These are phyloP conservation scores for Pseudoturritis turrita DNA, from an alignment of 345 rosid species.

Conservation along the genomic window DNA sequence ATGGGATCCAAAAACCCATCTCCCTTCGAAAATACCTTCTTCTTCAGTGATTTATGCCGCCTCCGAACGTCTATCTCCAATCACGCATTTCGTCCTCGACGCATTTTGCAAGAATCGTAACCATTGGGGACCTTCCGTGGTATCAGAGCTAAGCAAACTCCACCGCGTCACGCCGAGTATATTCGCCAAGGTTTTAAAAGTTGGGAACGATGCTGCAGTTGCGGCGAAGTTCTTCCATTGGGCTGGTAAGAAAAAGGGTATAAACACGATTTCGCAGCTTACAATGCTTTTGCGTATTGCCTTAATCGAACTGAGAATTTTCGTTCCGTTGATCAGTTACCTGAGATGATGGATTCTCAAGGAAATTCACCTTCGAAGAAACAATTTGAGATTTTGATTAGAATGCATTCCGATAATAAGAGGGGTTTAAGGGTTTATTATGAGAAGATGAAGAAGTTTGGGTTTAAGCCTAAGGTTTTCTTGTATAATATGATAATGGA, in stretches of 20 bases:
- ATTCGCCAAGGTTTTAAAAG: slow-evolving; percentile 75
- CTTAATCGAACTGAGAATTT: slow-evolving; percentile 52
- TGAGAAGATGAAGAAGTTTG: slow-evolving; percentile 86
- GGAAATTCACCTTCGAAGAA: slow-evolving; percentile 76
- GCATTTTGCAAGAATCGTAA: slow-evolving; percentile 54
- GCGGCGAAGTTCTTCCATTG: slow-evolving; percentile 91
- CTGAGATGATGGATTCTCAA: slow-evolving; percentile 81
- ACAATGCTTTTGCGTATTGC: slow-evolving; percentile 89
- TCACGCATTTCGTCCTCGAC: slow-evolving; percentile 76
- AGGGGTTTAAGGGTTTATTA: slow-evolving; percentile 82
- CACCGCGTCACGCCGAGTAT: slow-evolving; percentile 80
- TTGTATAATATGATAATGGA: slow-evolving; percentile 80
- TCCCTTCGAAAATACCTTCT: background rate
- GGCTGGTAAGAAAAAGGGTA: slow-evolving; percentile 92
- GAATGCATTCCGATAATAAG: slow-evolving; percentile 83
- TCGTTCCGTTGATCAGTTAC: slow-evolving; percentile 87
- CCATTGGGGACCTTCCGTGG: slow-evolving; percentile 65
- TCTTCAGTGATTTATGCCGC: slow-evolving; percentile 24
- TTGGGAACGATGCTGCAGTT: slow-evolving; percentile 44
- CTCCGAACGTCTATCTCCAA: slow-evolving; percentile 64
- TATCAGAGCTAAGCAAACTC: slow-evolving; percentile 69
- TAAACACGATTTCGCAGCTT: slow-evolving; percentile 63
- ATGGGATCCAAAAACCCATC: slow-evolving; percentile 63
- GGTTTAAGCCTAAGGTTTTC: slow-evolving; percentile 61
- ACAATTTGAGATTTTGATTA: slow-evolving; percentile 85